Evolutionary conservation across 805 yeast genomes (phyloP), one percentile per base, ranked within the genome.

Genomic region (Barnettozyma populi): DNA sequence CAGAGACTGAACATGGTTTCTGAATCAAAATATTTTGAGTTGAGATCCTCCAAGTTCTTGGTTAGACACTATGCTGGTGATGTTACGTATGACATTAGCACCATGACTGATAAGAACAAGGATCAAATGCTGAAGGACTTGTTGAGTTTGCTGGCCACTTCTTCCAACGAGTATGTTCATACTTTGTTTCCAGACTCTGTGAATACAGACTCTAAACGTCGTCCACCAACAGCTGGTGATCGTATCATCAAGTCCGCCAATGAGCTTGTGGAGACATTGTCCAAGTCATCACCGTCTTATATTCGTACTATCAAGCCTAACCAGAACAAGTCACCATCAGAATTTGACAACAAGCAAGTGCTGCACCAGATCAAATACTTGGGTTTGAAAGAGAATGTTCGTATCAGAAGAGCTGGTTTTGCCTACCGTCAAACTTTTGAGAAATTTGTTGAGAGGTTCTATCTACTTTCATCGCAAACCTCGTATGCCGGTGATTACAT

Each of bases 51-150:
- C 31, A 92, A 94, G 65, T 94, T 94, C 57, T 71, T 94, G 47
- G 80, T 94, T 61, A 90, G 88, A 69, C 99, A 94, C 69, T 94
- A 94, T 70, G 99, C 99, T 20, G 99, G 99, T 63, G 99, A 94
- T 70, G 99, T 94, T 42, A 86, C 90, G 11, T 94, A 94, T 63
- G 96, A 90, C 53, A 82, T 90, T 45, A 71, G 74, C 27, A 85
- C 86, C 7, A 90, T 94, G 87, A 94, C 99, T 2, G 98, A 94
- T 66, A 94, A 94, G 68, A 94, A 94, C 67, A 94, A 94, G 68
- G 99, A 94, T 65, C 92, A 87, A 59, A 74, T 94, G 76, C 80
- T 88, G 67, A 85, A 87, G 63, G 97, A 90, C 68, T 71, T 94
- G 59, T 74, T 90, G 50, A 94, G 90, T 56, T 69, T 94, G 61